Conservation (phyloP, 2,329 filamentous ascomycete genomes). For the Rasamsonia emersonii region DNA sequence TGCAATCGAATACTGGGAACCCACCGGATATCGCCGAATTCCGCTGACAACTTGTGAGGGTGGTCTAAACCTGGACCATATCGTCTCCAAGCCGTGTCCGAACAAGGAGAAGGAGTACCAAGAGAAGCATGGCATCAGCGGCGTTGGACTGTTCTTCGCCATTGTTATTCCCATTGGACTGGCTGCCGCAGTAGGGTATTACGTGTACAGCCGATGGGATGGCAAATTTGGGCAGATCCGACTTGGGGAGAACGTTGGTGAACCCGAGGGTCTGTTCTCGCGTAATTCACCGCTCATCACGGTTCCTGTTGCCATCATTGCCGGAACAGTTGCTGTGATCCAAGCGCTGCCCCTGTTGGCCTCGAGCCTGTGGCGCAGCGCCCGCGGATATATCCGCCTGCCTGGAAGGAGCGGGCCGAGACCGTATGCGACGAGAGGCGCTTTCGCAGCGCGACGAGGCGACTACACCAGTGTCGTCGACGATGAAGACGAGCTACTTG, state of each 20-base stretch:
- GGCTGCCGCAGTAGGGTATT: constrained; percentile 70
- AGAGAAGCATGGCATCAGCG: constrained; percentile 61
- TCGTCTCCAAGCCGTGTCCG: constrained; percentile 56
- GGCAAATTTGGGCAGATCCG: constrained; percentile 88
- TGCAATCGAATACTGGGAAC: constrained; percentile 68
- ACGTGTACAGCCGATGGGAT: constrained; percentile 74
- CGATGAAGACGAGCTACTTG: constrained; percentile 88
- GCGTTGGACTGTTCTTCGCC: constrained; percentile 73
- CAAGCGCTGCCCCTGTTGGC: constrained; percentile 65
- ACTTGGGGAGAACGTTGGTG: constrained; percentile 57
- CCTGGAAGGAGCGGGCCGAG: constrained; percentile 37
- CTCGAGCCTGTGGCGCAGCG: constrained; percentile 63
- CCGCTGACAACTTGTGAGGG: constrained; percentile 79
- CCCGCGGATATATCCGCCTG: constrained; percentile 42
- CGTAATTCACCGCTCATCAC: constrained; percentile 68
- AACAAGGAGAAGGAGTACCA: constrained; percentile 76
- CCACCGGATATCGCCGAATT: constrained; percentile 81
- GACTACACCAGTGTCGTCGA: constrained; percentile 85
- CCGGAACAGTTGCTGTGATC: constrained; percentile 68
- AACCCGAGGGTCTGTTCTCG: constrained; percentile 45
- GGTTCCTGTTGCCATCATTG: constrained; percentile 71
- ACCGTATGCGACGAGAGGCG: constrained; percentile 78
- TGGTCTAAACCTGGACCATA: constrained; percentile 66
- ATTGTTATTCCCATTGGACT: constrained; percentile 65
- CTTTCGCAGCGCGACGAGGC: constrained; percentile 77